Evolutionary conservation across 305 asterid genomes (phyloP), one percentile per base, ranked within the genome.

Genomic region (Plantago coronopus): DNA sequence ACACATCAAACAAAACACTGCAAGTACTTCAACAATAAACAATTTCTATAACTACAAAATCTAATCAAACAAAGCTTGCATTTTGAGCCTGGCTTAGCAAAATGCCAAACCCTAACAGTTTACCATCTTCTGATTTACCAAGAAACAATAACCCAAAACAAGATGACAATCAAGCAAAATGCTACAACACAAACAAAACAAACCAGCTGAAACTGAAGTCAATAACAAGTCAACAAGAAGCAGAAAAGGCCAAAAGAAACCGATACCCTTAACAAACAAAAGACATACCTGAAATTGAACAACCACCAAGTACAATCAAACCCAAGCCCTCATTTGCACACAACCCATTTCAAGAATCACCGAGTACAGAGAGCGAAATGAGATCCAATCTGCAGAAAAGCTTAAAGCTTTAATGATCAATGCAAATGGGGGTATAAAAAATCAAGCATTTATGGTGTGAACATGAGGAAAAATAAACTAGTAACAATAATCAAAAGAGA

Each of bases 301-400:
- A 51, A 29, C 58, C 29, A 51, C 20, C 58, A 49, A 17, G 48
- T 5, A 40, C 45, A 16, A 15, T 51, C 7, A 27, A 42, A 46
- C 19, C 58, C 7, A 27, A 42, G 40, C 19, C 58, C 64, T 37
- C 45, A 64, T 7, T 48, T 49, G 3, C 19, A 6, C 5, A 54
- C 6, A 47, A 44, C 76, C 74, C 76, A 75, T 67, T 69, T 65
- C 70, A 62, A 64, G 76, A 77, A 21, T 62, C 63, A 29, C 3
- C 5, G 40, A 6, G 20, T n/a, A n/a, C 48, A 62, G 50, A 15
- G 45, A 38, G 37, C 51, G 14, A 49, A 34, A 17, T 66, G 64
- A 75, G 81, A 79, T 79, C 77, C 72, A 75, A 72, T 74, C 76
- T 69, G 69, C 69, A 23, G n/a, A 42, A 68, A 63, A 74, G 70